These are phyloP conservation scores for Phytophthora pini DNA, from an alignment of 352 stramenopile genomes.

Conservation along the genomic window DNA sequence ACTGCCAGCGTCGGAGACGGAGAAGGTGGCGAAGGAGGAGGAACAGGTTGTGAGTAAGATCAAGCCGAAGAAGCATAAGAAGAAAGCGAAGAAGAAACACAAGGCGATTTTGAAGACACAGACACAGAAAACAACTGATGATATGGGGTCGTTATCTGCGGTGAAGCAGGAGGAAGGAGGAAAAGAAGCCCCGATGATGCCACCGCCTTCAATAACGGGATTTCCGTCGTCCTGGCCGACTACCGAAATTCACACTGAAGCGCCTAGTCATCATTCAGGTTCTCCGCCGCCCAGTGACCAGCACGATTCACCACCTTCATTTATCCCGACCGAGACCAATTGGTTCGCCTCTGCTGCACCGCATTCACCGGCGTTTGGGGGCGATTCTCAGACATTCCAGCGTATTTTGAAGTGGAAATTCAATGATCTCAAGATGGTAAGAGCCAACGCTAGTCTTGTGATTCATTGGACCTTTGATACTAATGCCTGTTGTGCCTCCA, in stretches of 20 bases:
- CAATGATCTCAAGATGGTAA: constrained; percentile 87
- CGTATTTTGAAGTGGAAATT: constrained; percentile 90
- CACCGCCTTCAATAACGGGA: constrained; percentile 8
- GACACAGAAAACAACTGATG: neutral
- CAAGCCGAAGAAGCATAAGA: constrained; percentile 37
- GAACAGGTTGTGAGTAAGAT: constrained; percentile 1
- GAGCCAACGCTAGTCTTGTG: neutral
- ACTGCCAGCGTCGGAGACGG: constrained; percentile 32
- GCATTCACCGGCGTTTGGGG: constrained; percentile 30
- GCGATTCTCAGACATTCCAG: constrained; percentile 64
- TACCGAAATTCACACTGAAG: neutral
- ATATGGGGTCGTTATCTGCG: constrained; percentile 6
- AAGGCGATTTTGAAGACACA: constrained; percentile 7
- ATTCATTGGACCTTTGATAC: neutral
- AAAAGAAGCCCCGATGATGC: neutral
- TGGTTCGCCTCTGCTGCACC: constrained; percentile 37
- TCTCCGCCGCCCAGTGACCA: neutral
- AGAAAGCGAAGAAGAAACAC: constrained; percentile 33
- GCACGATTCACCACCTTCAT: constrained; percentile 10
- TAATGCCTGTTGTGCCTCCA: constrained; percentile 20
- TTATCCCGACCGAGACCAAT: constrained; percentile 26
- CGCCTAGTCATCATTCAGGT: neutral
- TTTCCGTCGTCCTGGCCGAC: constrained; percentile 3
- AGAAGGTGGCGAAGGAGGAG: constrained; percentile 1
- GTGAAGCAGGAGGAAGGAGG: neutral